phyloP scores from a whole-genome alignment of 2,329 filamentous ascomycete species.

The Nigrospora oryzae region DNA sequence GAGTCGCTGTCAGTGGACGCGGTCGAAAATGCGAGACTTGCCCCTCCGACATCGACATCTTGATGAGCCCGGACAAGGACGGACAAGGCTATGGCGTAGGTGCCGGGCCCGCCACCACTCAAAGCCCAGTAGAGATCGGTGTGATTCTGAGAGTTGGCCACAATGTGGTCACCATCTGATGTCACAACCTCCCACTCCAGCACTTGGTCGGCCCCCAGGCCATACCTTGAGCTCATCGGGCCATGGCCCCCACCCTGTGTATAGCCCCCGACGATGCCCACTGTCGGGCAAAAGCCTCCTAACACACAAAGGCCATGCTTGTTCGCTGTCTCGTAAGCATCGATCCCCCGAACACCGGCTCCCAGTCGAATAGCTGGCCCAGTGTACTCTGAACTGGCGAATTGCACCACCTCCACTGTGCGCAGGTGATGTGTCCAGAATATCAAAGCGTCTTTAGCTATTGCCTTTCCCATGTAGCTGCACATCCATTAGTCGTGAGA shows the following conservation, averaged over 20 bases:
- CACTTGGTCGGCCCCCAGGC: conserved; percentile 50
- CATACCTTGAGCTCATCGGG: conserved; percentile 39
- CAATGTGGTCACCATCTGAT: conserved; percentile 35
- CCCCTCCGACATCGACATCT: conserved; percentile 30
- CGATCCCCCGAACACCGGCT: conserved; percentile 2
- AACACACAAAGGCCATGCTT: too few species aligned
- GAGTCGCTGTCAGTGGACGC: too few species aligned
- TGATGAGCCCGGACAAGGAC: conserved; percentile 43
- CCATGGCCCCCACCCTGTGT: conserved; percentile 46
- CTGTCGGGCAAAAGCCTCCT: conserved; percentile 9
- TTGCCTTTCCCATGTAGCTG: conserved; percentile 35
- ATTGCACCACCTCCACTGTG: conserved; percentile 17
- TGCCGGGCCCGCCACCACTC: conserved; percentile 49
- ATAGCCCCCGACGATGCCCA: conserved; percentile 8
- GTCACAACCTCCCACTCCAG: conserved; percentile 48
- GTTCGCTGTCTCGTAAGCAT: too few species aligned
- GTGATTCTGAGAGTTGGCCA: conserved; percentile 36
- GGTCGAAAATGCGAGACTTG: too few species aligned
- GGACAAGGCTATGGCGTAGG: conserved; percentile 46
- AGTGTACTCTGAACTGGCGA: conserved; percentile 23
- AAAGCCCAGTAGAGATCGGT: conserved; percentile 56
- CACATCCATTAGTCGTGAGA: too few species aligned
- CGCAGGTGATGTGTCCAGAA: conserved; percentile 40
- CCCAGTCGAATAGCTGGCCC: conserved; percentile 17
- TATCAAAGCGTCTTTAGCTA: conserved; percentile 37